These are phyloP conservation scores for Exutisphaerella laricina DNA, from an alignment of 2,329 filamentous ascomycete genomes.

Conservation along the genomic window DNA sequence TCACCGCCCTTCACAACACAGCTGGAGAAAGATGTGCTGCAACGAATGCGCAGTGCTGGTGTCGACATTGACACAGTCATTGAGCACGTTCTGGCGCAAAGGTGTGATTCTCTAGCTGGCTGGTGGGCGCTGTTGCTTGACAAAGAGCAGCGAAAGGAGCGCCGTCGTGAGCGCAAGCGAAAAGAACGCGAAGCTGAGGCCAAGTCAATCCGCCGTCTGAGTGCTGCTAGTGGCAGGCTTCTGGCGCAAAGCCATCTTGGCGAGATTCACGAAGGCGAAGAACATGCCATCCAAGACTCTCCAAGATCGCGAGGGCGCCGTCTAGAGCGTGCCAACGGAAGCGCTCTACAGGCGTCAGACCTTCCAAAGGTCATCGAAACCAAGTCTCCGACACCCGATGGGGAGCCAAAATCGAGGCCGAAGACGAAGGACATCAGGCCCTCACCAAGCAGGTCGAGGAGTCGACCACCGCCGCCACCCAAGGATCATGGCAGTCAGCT, in stretches of 20 bases:
- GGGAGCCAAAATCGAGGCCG: slow-evolving; percentile 51
- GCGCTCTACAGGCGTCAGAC: slow-evolving; percentile 55
- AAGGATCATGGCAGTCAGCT: slow-evolving; percentile 56
- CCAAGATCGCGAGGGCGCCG: slow-evolving; percentile 70
- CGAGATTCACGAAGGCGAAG: slow-evolving; percentile 70
- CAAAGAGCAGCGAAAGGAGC: slow-evolving; percentile 86
- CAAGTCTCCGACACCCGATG: slow-evolving; percentile 38
- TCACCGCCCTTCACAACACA: slow-evolving; percentile 77
- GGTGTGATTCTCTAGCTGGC: slow-evolving; percentile 83
- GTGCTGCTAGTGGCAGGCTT: slow-evolving; percentile 80
- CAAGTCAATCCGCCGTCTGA: slow-evolving; percentile 73
- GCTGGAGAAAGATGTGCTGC: slow-evolving; percentile 82
- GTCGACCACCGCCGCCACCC: slow-evolving; percentile 73
- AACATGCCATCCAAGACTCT: slow-evolving; percentile 46
- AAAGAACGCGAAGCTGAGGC: slow-evolving; percentile 78
- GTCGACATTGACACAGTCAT: slow-evolving; percentile 93
- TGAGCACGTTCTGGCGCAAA: slow-evolving; percentile 83
- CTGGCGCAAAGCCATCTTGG: slow-evolving; percentile 65
- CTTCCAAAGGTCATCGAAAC: slow-evolving; percentile 70
- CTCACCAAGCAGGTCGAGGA: slow-evolving; percentile 67
- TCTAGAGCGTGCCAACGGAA: slow-evolving; percentile 54
- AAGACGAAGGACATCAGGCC: slow-evolving; percentile 39
- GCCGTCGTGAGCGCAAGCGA: slow-evolving; percentile 71
- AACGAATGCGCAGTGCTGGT: slow-evolving; percentile 88
- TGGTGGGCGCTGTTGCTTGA: slow-evolving; percentile 96